These are phyloP conservation scores for Smittium culicis DNA, from an alignment of 371 early-diverging fungal species.

Conservation along the genomic window DNA sequence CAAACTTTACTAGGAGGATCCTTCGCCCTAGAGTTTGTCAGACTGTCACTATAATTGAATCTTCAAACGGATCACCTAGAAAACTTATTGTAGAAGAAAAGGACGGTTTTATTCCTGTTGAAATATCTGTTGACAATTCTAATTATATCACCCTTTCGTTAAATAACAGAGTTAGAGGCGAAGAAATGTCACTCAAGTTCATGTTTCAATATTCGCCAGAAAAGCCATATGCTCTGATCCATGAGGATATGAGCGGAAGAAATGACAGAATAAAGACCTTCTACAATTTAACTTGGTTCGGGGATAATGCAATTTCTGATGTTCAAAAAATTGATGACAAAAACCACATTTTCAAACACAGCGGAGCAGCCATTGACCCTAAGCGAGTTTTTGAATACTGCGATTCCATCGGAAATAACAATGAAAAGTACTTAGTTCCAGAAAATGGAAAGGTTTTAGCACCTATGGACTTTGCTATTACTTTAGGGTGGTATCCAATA, in stretches of 20 bases:
- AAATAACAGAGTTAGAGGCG: constrained; percentile 51
- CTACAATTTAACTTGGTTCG: constrained; percentile 77
- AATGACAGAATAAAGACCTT: constrained; percentile 86
- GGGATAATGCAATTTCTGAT: constrained; percentile 59
- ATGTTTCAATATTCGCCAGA: constrained; percentile 66
- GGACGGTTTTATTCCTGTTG: constrained; percentile 5
- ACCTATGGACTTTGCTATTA: constrained; percentile 93
- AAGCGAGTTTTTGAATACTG: constrained; percentile 54
- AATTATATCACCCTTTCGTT: constrained; percentile 61
- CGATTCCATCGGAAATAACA: constrained; percentile 78
- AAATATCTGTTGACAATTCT: constrained; percentile 54
- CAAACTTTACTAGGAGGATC: constrained; percentile 64
- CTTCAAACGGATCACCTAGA: neutral
- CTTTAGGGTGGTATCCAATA: constrained; percentile 85
- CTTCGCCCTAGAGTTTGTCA: constrained; percentile 72
- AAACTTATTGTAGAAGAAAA: neutral
- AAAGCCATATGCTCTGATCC: constrained; percentile 70
- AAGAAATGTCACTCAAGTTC: constrained; percentile 36
- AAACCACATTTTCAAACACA: constrained; percentile 42
- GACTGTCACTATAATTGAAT: constrained; percentile 31
- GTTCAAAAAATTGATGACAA: constrained; percentile 62
- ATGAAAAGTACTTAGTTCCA: constrained; percentile 76
- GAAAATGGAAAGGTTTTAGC: constrained; percentile 57
- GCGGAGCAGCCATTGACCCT: constrained; percentile 17
- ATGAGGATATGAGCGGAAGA: constrained; percentile 85